Conservation (phyloP, 805 yeast species). For the Candida koratica region DNA sequence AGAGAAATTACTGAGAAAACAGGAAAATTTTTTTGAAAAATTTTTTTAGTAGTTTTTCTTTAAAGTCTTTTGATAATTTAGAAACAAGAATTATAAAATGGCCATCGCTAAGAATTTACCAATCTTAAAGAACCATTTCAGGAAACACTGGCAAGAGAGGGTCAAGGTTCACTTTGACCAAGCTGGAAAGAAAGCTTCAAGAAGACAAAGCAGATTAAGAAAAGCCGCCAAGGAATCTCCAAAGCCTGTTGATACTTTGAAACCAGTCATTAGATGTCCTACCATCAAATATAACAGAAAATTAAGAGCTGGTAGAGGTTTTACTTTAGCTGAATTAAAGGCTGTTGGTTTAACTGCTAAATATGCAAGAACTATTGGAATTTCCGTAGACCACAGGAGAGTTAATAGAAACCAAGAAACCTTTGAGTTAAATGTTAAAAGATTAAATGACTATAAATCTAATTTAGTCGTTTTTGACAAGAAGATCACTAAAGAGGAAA, state of each 20-base stretch:
- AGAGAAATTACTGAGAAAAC: constrained; percentile 4
- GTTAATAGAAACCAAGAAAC: constrained; percentile 96
- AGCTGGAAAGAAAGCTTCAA: constrained; percentile 98
- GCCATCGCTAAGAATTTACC: constrained; percentile 99
- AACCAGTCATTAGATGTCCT: constrained; percentile 99
- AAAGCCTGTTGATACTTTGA: constrained; percentile 91
- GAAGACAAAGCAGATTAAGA: constrained; percentile 90
- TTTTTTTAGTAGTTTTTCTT: constrained; percentile 3
- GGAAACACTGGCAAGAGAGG: constrained; percentile 99
- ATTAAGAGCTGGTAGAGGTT: constrained; percentile 99
- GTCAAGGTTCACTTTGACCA: constrained; percentile 99
- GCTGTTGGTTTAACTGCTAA: constrained; percentile 89
- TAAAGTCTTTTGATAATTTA: constrained; percentile 6
- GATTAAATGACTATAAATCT: constrained; percentile 94
- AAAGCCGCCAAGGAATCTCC: constrained; percentile 97
- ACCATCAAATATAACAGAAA: constrained; percentile 98
- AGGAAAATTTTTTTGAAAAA: constrained; percentile 5
- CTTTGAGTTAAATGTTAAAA: constrained; percentile 89
- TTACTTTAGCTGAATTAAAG: constrained; percentile 95
- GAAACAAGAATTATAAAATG: constrained; percentile 29
- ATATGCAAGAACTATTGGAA: constrained; percentile 98
- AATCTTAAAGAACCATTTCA: constrained; percentile 98
- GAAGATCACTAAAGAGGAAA: constrained; percentile 71
- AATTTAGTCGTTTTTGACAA: constrained; percentile 95
- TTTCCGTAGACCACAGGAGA: constrained; percentile 99